Conservation (phyloP, 1,139 yeast species). For the Dujonia santamariae region DNA sequence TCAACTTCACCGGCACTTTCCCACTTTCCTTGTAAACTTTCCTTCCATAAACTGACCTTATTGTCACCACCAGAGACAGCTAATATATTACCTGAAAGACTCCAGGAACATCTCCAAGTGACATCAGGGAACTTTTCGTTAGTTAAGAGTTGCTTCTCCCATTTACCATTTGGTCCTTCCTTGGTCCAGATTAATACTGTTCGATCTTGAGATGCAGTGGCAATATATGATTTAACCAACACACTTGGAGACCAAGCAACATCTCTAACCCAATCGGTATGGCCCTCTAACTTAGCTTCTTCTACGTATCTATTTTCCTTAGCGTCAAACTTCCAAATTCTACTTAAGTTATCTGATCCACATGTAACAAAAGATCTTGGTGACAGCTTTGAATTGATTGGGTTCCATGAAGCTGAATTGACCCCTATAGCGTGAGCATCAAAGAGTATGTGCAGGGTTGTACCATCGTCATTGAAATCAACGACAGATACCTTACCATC, state of each 20-base stretch:
- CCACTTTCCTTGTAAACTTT: conserved; percentile 91
- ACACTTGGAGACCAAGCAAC: conserved; percentile 97
- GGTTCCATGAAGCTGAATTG: conserved; percentile 96
- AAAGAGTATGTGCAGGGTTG: conserved; percentile 61
- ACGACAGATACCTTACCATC: conserved; percentile 91
- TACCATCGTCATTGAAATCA: conserved; percentile 89
- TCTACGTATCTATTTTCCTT: conserved; percentile 57
- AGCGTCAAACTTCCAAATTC: conserved; percentile 78
- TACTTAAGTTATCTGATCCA: conserved; percentile 92
- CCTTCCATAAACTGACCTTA: conserved; percentile 95
- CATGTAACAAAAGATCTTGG: conserved; percentile 78
- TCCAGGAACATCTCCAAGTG: conserved; percentile 98
- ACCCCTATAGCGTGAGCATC: conserved; percentile 92
- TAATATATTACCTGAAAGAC: conserved; percentile 88
- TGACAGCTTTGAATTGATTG: conserved; percentile 38
- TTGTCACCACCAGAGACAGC: conserved; percentile 97
- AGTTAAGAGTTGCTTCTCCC: conserved; percentile 78
- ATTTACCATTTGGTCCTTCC: conserved; percentile 59
- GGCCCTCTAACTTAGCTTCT: conserved; percentile 83
- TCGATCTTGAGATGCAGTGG: conserved; percentile 97
- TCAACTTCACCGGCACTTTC: conserved; percentile 94
- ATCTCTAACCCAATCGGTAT: conserved; percentile 97
- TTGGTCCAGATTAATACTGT: conserved; percentile 92
- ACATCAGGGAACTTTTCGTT: conserved; percentile 91
- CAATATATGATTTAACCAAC: conserved; percentile 82